Percentiles rank a stretch among this genome's conserved stretches.
These are phyloP conservation scores for Botrytis elliptica DNA, from an alignment of 2,329 filamentous ascomycete species.

Conservation along the genomic window DNA sequence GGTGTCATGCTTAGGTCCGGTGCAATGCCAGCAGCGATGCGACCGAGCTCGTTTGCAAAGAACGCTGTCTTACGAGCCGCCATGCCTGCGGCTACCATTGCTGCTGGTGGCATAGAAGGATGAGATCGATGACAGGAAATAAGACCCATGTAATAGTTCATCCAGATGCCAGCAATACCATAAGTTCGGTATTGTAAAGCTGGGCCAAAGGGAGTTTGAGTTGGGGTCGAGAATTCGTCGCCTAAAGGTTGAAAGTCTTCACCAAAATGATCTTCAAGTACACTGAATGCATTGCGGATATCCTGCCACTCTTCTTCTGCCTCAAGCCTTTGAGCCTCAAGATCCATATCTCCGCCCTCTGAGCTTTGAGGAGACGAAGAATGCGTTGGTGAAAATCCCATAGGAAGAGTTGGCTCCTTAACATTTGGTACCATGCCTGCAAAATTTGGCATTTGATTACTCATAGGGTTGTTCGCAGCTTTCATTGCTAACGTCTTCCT, in stretches of 20 bases:
- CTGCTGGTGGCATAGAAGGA: slow-evolving; percentile 85
- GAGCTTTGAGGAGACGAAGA: slow-evolving; percentile 30
- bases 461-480: slow-evolving; percentile 45
- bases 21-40: slow-evolving; percentile 72
- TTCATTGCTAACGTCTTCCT: slow-evolving; percentile 72
- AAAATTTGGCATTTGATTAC: slow-evolving; percentile 33
- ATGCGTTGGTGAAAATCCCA: slow-evolving; percentile 33
- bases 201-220: slow-evolving; percentile 76
- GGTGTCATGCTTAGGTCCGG: slow-evolving; percentile 45
- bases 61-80: slow-evolving; percentile 68
- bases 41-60: slow-evolving; percentile 73
- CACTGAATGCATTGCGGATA: slow-evolving; percentile 68
- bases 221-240: slow-evolving; percentile 60
- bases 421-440: slow-evolving; percentile 37
- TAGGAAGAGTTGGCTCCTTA: slow-evolving; percentile 34
- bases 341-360: slow-evolving; percentile 31
- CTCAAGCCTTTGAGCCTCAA: slow-evolving; percentile 31
- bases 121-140: slow-evolving; percentile 82
- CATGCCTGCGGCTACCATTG: slow-evolving; percentile 78
- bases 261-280: slow-evolving; percentile 65
- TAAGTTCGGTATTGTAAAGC: slow-evolving; percentile 81
- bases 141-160: slow-evolving; percentile 79
- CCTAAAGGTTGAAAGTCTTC: slow-evolving; percentile 74
- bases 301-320: slow-evolving; percentile 67
- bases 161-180: slow-evolving; percentile 84